phyloP scores from a whole-genome alignment of 2,329 filamentous ascomycete genomes.

The Aspergillus neoniger region DNA sequence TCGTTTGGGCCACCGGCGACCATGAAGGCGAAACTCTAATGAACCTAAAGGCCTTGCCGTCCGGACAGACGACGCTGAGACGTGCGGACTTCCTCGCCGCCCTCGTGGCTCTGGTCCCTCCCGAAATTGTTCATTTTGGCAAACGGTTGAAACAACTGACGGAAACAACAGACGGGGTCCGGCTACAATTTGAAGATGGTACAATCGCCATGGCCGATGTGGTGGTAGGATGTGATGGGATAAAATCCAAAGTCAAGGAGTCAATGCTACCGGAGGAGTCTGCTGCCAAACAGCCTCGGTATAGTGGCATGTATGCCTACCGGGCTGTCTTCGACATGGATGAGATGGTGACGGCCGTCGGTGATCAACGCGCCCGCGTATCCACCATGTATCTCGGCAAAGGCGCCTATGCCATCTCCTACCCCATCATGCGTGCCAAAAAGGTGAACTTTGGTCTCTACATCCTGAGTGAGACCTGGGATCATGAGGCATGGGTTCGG shows the following conservation, averaged over 20 bases:
- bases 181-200: slow-evolving; percentile 36
- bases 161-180: slow-evolving; percentile 18
- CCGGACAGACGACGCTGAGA: slow-evolving; percentile 36
- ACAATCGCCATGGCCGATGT: slow-evolving; percentile 30
- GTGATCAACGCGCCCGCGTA: slow-evolving; percentile 33
- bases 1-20: slow-evolving; percentile 19
- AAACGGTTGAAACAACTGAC: slow-evolving; percentile 30
- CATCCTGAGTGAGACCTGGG: slow-evolving; percentile 30
- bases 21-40: slow-evolving; percentile 28
- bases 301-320: slow-evolving; percentile 39
- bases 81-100: slow-evolving; percentile 38
- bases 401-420: slow-evolving; percentile 35
- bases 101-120: slow-evolving; percentile 33
- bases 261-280: slow-evolving; percentile 25
- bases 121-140: slow-evolving; percentile 34
- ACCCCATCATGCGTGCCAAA: slow-evolving; percentile 36
- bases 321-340: slow-evolving; percentile 39
- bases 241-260: slow-evolving; percentile 33
- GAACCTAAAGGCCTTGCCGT: slow-evolving; percentile 33
- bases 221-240: slow-evolving; percentile 42
- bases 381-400: slow-evolving; percentile 35
- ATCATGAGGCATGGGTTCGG: slow-evolving; percentile 34
- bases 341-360: slow-evolving; percentile 34
- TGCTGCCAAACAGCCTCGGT: slow-evolving; percentile 22
- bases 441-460: slow-evolving; percentile 39